Percentiles rank a stretch among this genome's conserved stretches.
These are phyloP conservation scores for Meyerozyma athensensis DNA, from an alignment of 1,139 yeast genomes.

Conservation along the genomic window DNA sequence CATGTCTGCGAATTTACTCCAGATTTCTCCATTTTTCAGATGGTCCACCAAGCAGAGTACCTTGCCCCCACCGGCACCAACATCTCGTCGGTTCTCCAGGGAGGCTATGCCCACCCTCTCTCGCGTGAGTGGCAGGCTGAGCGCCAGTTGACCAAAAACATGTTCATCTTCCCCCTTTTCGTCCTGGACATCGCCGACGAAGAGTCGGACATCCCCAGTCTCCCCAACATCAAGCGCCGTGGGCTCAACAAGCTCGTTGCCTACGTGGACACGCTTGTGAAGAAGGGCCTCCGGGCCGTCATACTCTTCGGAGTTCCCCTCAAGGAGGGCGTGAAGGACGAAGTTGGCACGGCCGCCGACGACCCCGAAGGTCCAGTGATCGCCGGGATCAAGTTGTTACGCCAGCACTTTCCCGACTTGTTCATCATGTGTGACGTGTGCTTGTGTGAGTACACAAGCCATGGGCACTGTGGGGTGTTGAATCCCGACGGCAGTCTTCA, in stretches of 20 bases:
- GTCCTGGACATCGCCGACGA: constrained; percentile 80
- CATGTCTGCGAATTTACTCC: neutral
- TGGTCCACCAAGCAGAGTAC: constrained; percentile 66
- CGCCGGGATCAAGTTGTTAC: constrained; percentile 62
- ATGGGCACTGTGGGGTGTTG: constrained; percentile 94
- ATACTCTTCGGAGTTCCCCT: constrained; percentile 90
- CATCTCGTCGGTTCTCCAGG: constrained; percentile 78
- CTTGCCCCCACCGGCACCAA: constrained; percentile 53
- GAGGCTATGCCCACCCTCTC: constrained; percentile 91
- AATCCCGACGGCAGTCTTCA: constrained; percentile 82
- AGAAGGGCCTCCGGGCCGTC: constrained; percentile 81
- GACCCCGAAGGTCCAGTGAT: constrained; percentile 97
- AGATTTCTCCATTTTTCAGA: constrained; percentile 9
- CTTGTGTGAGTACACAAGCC: constrained; percentile 91
- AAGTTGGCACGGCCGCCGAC: constrained; percentile 85
- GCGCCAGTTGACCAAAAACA: constrained; percentile 73
- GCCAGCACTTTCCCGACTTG: constrained; percentile 66
- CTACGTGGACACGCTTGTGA: constrained; percentile 63
- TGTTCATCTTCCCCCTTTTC: constrained; percentile 92
- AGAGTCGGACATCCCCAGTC: constrained; percentile 63
- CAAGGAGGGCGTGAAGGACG: constrained; percentile 70
- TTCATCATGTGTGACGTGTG: constrained; percentile 94
- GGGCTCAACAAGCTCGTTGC: constrained; percentile 79
- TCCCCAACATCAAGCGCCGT: constrained; percentile 85
- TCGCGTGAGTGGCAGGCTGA: constrained; percentile 89